phyloP scores from a whole-genome alignment of 768 basidiomycete genomes.

The Antrodiella citrinella region DNA sequence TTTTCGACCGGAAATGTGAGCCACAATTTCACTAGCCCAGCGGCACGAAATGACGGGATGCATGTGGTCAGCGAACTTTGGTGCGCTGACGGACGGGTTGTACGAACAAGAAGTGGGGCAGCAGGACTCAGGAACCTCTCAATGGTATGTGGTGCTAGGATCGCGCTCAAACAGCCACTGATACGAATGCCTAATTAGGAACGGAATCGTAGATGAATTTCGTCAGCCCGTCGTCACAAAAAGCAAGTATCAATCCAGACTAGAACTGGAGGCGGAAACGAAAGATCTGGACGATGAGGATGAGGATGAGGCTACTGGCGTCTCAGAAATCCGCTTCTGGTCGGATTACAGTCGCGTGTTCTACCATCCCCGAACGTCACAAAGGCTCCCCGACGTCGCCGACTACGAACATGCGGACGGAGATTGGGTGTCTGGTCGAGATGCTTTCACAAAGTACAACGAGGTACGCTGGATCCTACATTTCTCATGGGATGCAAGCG shows the following conservation, averaged over 20 bases:
- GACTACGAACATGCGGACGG: conserved; percentile 47
- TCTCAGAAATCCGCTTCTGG: conserved; percentile 46
- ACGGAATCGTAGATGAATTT: conserved; percentile 39
- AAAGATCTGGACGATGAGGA: conserved; percentile 26
- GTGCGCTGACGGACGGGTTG: conserved; percentile 41
- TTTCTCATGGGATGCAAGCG: conserved; percentile 1
- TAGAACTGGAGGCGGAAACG: no score
- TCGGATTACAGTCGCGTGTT: conserved; percentile 61
- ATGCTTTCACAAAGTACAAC: conserved; percentile 45
- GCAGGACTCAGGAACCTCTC: background rate
- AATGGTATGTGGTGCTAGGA: conserved; percentile 4
- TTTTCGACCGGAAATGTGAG: conserved; percentile 62
- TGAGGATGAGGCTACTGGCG: conserved; percentile 7
- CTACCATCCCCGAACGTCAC: conserved; percentile 58
- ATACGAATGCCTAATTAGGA: no score
- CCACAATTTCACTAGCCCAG: background rate
- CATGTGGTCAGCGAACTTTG: conserved; percentile 51
- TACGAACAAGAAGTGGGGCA: conserved; percentile 15
- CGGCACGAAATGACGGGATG: background rate
- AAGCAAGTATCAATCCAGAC: conserved; percentile 50
- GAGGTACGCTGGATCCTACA: conserved; percentile 31
- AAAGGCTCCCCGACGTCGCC: conserved; percentile 50
- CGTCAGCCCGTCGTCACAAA: conserved; percentile 43
- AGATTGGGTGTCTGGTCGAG: conserved; percentile 49
- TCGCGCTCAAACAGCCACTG: conserved; percentile 1